phyloP scores from a whole-genome alignment of 192 early-diverging fungal species.

The Entomortierella parvispora region DNA sequence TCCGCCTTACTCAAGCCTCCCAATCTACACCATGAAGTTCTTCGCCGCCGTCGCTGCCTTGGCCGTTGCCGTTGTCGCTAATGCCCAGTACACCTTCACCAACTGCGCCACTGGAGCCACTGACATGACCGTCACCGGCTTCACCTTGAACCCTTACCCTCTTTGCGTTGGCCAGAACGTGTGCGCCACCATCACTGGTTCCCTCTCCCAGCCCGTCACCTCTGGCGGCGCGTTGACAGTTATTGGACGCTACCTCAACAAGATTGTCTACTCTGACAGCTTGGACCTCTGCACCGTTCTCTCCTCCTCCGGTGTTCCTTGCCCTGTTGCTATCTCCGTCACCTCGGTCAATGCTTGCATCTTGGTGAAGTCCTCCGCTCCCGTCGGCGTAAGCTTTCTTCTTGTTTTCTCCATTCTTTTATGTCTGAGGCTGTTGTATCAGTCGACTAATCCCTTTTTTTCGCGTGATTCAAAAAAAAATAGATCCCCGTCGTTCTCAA shows the following conservation, averaged over 20 bases:
- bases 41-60: too few species aligned
- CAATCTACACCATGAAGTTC: too few species aligned
- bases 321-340: background rate
- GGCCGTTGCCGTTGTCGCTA: too few species aligned
- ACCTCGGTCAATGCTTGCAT: background rate
- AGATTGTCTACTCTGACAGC: background rate
- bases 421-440: too few species aligned
- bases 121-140: background rate
- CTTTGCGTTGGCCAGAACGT: slow-evolving; percentile 1
- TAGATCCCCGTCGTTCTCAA: slow-evolving; percentile 13
- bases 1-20: too few species aligned
- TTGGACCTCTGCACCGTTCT: background rate
- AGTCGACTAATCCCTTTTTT: too few species aligned
- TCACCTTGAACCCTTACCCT: background rate
- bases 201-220: background rate
- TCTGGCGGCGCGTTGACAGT: background rate
- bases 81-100: background rate
- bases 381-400: background rate
- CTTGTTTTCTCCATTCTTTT: too few species aligned
- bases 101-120: background rate
- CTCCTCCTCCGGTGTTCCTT: background rate
- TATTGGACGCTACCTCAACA: background rate
- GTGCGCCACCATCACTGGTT: background rate
- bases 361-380: background rate
- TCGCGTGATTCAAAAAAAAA: background rate